Conservation (phyloP, 495 filamentous ascomycete genomes). For the Daldinia loculata region DNA sequence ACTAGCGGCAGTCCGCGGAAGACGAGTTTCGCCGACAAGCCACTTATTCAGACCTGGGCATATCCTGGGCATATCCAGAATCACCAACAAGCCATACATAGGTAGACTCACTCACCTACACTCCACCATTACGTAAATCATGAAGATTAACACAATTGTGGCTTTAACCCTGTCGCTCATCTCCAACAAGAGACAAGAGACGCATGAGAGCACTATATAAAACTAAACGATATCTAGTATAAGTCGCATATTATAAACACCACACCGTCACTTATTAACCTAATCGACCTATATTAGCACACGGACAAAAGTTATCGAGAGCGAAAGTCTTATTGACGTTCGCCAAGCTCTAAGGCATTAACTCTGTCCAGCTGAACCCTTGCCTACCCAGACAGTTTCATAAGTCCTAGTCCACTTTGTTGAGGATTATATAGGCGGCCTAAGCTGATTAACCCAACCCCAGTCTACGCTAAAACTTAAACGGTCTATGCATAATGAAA, state of each 20-base stretch:
- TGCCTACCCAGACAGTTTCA: not conserved
- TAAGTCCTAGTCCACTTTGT: slow-evolving; percentile 1
- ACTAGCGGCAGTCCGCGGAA: not conserved
- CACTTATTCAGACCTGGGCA: slow-evolving; percentile 8
- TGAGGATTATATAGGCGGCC: not conserved
- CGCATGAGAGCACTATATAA: not conserved
- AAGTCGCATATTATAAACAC: slow-evolving; percentile 25
- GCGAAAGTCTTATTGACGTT: not conserved
- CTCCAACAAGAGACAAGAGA: not conserved
- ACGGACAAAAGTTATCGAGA: slow-evolving; percentile 8
- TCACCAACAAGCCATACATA: not conserved
- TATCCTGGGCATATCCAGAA: slow-evolving; percentile 7
- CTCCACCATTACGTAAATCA: slow-evolving; percentile 28
- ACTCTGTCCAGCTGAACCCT: slow-evolving; percentile 4
- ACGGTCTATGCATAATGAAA: not conserved
- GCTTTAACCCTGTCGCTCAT: slow-evolving; percentile 2
- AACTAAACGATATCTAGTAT: slow-evolving; percentile 24
- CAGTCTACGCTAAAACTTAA: slow-evolving; percentile 5
- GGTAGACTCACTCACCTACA: slow-evolving; percentile 10
- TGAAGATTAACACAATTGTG: slow-evolving; percentile 3
- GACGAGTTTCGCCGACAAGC: slow-evolving; percentile 9
- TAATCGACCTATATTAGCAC: slow-evolving; percentile 14
- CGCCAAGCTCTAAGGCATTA: not conserved
- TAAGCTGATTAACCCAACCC: slow-evolving; percentile 1
- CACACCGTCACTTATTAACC: slow-evolving; percentile 11